Base-by-base conservation (phyloP, 139 green algal species). In the Coelastrella sp. region DNA sequence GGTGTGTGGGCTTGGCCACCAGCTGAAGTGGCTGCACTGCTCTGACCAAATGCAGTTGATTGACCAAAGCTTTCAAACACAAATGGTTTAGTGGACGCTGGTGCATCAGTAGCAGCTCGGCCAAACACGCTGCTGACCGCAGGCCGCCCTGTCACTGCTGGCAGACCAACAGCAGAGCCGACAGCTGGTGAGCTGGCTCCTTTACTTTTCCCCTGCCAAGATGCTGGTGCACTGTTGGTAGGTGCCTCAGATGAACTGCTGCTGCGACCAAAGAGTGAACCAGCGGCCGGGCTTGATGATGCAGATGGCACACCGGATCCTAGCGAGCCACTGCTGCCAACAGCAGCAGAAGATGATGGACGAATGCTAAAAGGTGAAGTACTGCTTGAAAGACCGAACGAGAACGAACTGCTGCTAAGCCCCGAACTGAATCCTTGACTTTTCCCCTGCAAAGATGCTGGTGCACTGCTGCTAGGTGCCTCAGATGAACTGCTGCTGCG, bases 1-100 rank as follows among this genome's bases (percentile, higher is more conserved):
- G 83, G 83, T 8, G 65, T 68, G 5, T 47, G 17, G 11, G 83
- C 64, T 54, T 89, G 83, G 14, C 83, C 83, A 68, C 80, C 80
- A 68, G 5, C 47, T 11, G 83, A 4, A 19, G 66, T 23, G 14
- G 61, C 11, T 10, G 61, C 11, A 13, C 61, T 71, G 14, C 11
- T 10, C 83, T 88, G 83, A 16, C 83, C 83, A 68, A 81, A 89
- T n/a, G n/a, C n/a, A n/a, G n/a, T n/a, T n/a, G n/a, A n/a, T n/a
- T n/a, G n/a, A n/a, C n/a, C n/a, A n/a, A n/a, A n/a, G n/a, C 84
- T 75, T 47, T 73, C 75, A 90, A 90, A 90, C 4, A 76, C 85
- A 75, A 73, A 23, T 10, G 47, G 66, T 58, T 71, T 77, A 19
- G 81, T 47, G 17, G 20, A 54, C 4, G 79, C 23, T 19, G 79